phyloP scores from a whole-genome alignment of 768 basidiomycete species.

The Hygrocybe coccinea region DNA sequence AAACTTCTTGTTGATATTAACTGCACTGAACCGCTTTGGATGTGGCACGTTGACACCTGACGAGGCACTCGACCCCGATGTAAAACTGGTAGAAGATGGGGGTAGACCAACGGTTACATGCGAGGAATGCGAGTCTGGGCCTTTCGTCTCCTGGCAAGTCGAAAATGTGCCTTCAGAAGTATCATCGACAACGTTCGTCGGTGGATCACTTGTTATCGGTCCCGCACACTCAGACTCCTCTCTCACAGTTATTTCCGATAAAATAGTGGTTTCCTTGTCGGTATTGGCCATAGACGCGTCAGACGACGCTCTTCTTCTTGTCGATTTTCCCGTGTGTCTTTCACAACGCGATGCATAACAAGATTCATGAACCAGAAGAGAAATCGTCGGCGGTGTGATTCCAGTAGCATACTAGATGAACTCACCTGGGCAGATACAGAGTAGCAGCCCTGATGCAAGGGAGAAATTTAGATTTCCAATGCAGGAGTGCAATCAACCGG shows the following conservation, averaged over 20 bases:
- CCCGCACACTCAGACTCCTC: conserved; percentile 31
- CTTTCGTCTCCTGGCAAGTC: background rate
- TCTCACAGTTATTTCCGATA: conserved; percentile 39
- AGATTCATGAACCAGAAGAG: background rate
- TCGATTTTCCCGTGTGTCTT: conserved; percentile 28
- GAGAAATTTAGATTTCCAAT: no score
- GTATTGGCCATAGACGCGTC: conserved; percentile 81
- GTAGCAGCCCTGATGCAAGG: background rate
- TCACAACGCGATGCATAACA: conserved; percentile 9
- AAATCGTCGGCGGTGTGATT: background rate
- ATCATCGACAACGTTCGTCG: background rate
- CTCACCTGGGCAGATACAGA: background rate
- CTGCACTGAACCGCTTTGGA: conserved; percentile 81
- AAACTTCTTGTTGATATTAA: conserved; percentile 96
- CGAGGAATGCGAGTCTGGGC: background rate
- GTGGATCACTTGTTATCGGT: conserved; percentile 11
- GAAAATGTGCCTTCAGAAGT: background rate
- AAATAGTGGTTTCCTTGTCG: conserved; percentile 44
- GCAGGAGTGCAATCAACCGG: no score
- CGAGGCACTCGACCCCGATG: conserved; percentile 29
- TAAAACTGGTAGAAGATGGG: background rate
- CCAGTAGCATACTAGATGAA: background rate
- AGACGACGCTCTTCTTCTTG: conserved; percentile 50
- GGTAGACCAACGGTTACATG: background rate
- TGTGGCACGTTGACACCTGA: conserved; percentile 39